Evolutionary conservation across 164 flowering plant genomes (phyloP).

Genomic region (Macadamia tetraphylla): DNA sequence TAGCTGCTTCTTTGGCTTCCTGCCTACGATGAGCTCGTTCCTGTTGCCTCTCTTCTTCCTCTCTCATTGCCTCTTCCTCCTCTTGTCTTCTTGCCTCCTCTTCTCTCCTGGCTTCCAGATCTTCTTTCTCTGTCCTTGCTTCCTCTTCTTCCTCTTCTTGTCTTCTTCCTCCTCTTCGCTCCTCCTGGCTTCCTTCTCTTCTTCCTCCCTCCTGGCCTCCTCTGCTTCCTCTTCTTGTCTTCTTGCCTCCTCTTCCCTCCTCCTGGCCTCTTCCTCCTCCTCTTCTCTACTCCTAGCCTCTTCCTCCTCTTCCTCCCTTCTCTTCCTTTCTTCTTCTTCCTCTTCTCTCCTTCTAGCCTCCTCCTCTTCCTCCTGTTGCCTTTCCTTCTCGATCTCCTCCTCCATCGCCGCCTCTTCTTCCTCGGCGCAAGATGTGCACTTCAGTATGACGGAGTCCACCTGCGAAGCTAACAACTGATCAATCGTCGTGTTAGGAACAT

Average conservation of each 20-base stretch:
- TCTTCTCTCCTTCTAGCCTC: conserved; percentile 7
- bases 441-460: conserved; percentile 45
- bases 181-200: conserved; percentile 3
- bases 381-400: conserved; percentile 38
- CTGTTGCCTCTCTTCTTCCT: conserved; percentile 9
- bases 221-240: conserved; percentile 19
- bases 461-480: conserved; percentile 37
- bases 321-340: conserved; percentile 14
- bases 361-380: conserved; percentile 20
- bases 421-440: conserved; percentile 84
- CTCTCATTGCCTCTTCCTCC: conserved; percentile 30
- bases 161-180: conserved; percentile 1
- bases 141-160: conserved; percentile 3
- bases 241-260: conserved; percentile 16
- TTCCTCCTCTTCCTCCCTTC: conserved; percentile 5
- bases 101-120: conserved; percentile 3
- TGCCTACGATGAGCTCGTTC: neutral
- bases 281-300: neutral
- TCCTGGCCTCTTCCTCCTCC: neutral
- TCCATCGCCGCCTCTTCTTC: conserved; percentile 49
- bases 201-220: conserved; percentile 1
- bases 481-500: conserved; percentile 36
- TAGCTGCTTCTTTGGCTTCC: conserved; percentile 2
- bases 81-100: conserved; percentile 1
- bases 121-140: conserved; percentile 8